These are phyloP conservation scores for Dictyostelium brefeldianum DNA, from an alignment of 78 protist genomes.

Conservation along the genomic window DNA sequence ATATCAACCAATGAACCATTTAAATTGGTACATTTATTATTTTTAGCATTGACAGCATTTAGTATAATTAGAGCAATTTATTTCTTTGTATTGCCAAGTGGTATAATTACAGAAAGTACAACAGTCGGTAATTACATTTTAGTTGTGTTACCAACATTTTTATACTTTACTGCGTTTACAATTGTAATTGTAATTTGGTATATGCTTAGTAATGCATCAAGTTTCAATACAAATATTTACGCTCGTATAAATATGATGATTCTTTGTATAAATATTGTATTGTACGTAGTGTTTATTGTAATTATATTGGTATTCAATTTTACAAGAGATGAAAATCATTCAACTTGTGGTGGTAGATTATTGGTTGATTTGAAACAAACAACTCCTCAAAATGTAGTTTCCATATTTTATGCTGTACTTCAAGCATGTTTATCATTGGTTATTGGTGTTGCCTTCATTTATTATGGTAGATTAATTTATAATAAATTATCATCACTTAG, in stretches of 20 bases:
- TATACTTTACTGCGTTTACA: conserved; percentile 48
- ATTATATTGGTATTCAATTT: conserved; percentile 59
- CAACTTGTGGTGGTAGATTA: conserved; percentile 72
- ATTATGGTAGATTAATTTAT: conserved; percentile 55
- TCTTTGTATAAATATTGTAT: conserved; percentile 5
- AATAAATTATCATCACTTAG: neutral
- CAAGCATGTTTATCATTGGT: conserved; percentile 47
- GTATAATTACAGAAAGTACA: neutral
- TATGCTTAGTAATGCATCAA: conserved; percentile 7
- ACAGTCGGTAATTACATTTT: conserved; percentile 73
- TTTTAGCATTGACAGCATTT: conserved; percentile 10
- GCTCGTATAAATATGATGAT: conserved; percentile 1
- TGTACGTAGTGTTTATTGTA: conserved; percentile 38
- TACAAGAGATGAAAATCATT: neutral
- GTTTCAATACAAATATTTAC: neutral
- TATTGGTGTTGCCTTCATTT: conserved; percentile 44
- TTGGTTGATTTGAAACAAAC: neutral
- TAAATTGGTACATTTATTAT: conserved; percentile 41
- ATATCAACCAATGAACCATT: conserved; percentile 30
- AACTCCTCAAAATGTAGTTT: conserved; percentile 38
- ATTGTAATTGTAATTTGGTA: conserved; percentile 65
- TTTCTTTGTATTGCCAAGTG: conserved; percentile 61
- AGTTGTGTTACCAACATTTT: conserved; percentile 59
- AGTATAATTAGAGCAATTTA: conserved; percentile 35
- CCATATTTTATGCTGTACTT: conserved; percentile 55